Evolutionary conservation across 176 grass and related monocot genomes (phyloP).

Genomic region (Cenchrus americanus): DNA sequence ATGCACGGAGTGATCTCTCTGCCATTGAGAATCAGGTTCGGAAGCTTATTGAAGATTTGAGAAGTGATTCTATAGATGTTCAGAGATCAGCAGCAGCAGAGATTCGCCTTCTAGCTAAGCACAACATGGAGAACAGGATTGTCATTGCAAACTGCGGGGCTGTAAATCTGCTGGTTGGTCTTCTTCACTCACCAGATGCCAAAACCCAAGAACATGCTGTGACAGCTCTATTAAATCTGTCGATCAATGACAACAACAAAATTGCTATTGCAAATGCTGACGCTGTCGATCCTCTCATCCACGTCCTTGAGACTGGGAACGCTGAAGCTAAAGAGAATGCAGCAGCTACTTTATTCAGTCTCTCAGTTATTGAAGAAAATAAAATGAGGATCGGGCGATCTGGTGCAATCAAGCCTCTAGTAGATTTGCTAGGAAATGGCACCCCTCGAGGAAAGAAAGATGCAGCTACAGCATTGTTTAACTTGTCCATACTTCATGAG

Average conservation of each 20-base stretch:
- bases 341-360: conserved; percentile 92
- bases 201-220: conserved; percentile 89
- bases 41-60: conserved; percentile 72
- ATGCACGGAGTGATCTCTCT: conserved; percentile 72
- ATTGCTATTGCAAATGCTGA: conserved; percentile 80
- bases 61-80: conserved; percentile 65
- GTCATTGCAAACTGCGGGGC: conserved; percentile 84
- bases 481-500: conserved; percentile 93
- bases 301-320: conserved; percentile 85
- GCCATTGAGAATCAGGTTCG: conserved; percentile 75
- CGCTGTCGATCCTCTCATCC: conserved; percentile 86
- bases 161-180: conserved; percentile 68
- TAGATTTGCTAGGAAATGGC: conserved; percentile 83
- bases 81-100: conserved; percentile 66
- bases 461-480: conserved; percentile 91
- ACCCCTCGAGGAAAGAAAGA: conserved; percentile 95
- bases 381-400: conserved; percentile 87
- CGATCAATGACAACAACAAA: conserved; percentile 98
- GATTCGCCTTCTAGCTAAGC: conserved; percentile 81
- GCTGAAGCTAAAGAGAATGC: conserved; percentile 95
- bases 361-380: conserved; percentile 94
- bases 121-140: conserved; percentile 97
- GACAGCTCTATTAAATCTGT: conserved; percentile 87
- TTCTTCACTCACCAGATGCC: conserved; percentile 71
- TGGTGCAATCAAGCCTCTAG: conserved; percentile 73